These are phyloP conservation scores for Paramecium caudatum DNA, from an alignment of 73 alveolate species.

Conservation along the genomic window DNA sequence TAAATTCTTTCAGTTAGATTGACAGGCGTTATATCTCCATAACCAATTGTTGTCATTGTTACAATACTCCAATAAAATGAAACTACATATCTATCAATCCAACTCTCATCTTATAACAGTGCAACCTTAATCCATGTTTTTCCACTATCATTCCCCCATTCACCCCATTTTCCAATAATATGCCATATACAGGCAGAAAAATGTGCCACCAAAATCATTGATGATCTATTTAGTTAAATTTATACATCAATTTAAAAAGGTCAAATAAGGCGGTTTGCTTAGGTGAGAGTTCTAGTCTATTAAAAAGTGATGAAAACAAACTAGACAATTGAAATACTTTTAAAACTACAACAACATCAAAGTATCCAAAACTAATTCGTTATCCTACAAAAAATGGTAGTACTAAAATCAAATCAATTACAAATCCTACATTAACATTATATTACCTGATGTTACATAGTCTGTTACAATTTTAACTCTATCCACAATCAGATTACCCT, in stretches of 20 bases:
- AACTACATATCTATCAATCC: slow-evolving; percentile 44
- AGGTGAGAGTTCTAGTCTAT: not conserved
- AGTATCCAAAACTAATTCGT: not conserved
- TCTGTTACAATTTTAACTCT: not conserved
- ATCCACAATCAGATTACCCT: slow-evolving; percentile 4
- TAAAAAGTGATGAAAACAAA: not conserved
- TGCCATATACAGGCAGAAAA: slow-evolving; percentile 55
- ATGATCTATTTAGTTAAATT: not conserved
- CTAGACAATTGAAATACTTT: slow-evolving; percentile 28
- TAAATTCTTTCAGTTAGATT: slow-evolving; percentile 70
- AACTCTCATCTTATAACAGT: not conserved
- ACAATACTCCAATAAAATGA: slow-evolving; percentile 76
- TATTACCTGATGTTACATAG: not conserved
- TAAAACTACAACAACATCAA: not conserved
- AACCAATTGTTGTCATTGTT: slow-evolving; percentile 72
- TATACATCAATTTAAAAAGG: slow-evolving; percentile 18
- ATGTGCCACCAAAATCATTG: slow-evolving; percentile 45
- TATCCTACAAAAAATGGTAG: slow-evolving; percentile 41
- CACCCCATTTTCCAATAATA: slow-evolving; percentile 7
- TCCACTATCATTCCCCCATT: slow-evolving; percentile 26
- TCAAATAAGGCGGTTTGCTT: slow-evolving; percentile 38
- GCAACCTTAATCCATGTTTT: slow-evolving; percentile 35
- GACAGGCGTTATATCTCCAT: slow-evolving; percentile 79
- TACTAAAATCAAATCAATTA: slow-evolving; percentile 11
- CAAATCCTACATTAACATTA: not conserved